Evolutionary conservation across 345 rosid genomes (phyloP).

Genomic region (Syzygium oleosum): DNA sequence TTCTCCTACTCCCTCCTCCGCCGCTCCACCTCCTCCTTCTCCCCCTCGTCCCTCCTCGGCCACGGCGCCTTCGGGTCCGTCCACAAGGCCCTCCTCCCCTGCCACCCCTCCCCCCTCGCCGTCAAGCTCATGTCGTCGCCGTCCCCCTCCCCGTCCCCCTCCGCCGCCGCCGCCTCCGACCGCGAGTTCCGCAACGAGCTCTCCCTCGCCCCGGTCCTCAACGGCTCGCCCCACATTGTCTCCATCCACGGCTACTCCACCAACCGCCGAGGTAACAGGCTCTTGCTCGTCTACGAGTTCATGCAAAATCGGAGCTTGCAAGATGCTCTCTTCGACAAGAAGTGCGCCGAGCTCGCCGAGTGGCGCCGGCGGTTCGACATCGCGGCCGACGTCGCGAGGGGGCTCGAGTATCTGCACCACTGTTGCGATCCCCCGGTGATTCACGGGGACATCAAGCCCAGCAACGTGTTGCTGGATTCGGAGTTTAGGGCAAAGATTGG

Average conservation of each 20-base stretch:
- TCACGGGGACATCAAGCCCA: conserved; percentile 88
- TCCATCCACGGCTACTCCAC: conserved; percentile 73
- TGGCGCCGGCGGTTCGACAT: conserved; percentile 57
- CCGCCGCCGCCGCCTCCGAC: conserved; percentile 17
- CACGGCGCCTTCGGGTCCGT: conserved; percentile 97
- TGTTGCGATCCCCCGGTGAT: conserved; percentile 60
- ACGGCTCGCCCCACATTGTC: conserved; percentile 36
- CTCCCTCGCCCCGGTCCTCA: conserved; percentile 59
- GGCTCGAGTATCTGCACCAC: conserved; percentile 56
- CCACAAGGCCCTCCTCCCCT: conserved; percentile 30
- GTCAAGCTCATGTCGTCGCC: conserved; percentile 83
- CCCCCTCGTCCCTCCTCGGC: conserved; percentile 71
- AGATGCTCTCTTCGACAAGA: conserved; percentile 69
- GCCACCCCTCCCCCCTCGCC: conserved; percentile 42
- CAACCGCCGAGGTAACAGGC: conserved; percentile 45
- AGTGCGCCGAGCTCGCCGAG: conserved; percentile 46
- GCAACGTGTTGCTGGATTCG: conserved; percentile 68
- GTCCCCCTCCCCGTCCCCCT: conserved; percentile 30
- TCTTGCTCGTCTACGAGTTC: conserved; percentile 72
- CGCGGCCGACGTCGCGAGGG: conserved; percentile 60
- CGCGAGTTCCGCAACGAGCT: conserved; percentile 94
- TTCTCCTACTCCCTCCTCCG: conserved; percentile 77
- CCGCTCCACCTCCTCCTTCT: conserved; percentile 68
- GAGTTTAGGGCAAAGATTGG: conserved; percentile 62
- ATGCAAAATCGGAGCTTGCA: conserved; percentile 84